These are phyloP conservation scores for Nakazawaea populi DNA, from an alignment of 805 yeast genomes.

Conservation along the genomic window DNA sequence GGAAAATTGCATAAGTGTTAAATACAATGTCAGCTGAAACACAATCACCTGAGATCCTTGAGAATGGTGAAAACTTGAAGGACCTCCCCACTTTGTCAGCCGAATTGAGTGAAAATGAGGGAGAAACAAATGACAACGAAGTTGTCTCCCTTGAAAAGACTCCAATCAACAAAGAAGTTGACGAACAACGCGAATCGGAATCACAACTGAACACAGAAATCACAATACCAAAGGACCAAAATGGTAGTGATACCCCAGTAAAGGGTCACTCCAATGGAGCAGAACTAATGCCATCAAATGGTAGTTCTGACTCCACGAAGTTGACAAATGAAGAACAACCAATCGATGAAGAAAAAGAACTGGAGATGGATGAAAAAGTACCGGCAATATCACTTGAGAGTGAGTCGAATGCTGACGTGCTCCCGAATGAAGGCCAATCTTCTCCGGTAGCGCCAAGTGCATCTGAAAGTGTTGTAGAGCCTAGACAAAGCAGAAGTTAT, in stretches of 20 bases:
- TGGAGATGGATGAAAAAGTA: not conserved
- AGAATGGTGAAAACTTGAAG: not conserved
- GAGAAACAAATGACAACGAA: not conserved
- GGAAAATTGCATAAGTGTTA: not conserved
- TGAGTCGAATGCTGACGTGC: not conserved
- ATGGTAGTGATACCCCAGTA: not conserved
- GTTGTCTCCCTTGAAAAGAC: not conserved
- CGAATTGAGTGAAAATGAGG: not conserved
- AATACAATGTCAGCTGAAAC: not conserved
- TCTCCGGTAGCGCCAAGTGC: not conserved
- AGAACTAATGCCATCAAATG: not conserved
- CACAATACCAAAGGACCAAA: not conserved
- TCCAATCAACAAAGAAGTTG: slow-evolving; percentile 1
- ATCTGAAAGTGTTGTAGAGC: not conserved
- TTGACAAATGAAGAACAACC: not conserved
- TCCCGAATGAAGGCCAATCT: not conserved
- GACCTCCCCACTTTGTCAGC: not conserved
- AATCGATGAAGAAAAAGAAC: not conserved
- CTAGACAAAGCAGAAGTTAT: slow-evolving; percentile 6
- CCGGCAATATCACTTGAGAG: not conserved
- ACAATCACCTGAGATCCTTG: not conserved
- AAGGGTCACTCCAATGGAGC: not conserved
- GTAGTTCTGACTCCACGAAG: not conserved
- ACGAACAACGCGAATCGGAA: not conserved
- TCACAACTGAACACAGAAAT: not conserved